Base-by-base conservation (phyloP, 139 green algal genomes). In the Micromonas commoda region DNA sequence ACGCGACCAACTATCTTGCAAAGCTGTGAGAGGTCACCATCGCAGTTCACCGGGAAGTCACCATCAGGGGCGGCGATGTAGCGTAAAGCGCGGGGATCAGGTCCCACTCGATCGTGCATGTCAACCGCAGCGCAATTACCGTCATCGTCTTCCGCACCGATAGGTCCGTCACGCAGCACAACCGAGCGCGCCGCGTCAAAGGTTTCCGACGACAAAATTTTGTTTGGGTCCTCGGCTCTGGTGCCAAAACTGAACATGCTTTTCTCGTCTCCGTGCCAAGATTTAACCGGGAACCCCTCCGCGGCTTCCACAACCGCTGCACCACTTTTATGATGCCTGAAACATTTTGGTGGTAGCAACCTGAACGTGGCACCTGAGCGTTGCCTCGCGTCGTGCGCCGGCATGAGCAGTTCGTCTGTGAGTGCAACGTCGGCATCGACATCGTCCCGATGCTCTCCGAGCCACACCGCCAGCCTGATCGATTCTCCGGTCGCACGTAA, bases 1-100 rank as follows among this genome's bases (percentile, higher is more conserved):
- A 97, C 83, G 37, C 83, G 79, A 38, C 83, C 71, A n/a, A 94
- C 80, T 5, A 91, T 16, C 16, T 57, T 57, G 45, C 45, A 57
- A 57, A 57, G 45, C 9, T 57, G 9, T 16, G 45, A 9, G 45
- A 57, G 45, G 9, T 16, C 45, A 57, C 9, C 45, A 23, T 57
- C 45, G 45, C 45, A 57, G 9, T 16, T 16, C 9, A 57, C 45
- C 9, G 45, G 45, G 45, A 57, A 57, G 45, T 57, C 45, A 57
- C 45, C 45, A 23, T 9, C 45, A 16, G 45, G 45, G 9, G 45
- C 9, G 9, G 45, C 45, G 45, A 57, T 57, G 16, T 57, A 57
- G 9, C 45, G 45, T 16, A 57, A 57, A 9, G 45, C 45, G 9
- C 45, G 45, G 9, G 45, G 45, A 9, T 9, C 16, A 57, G 45